Base-by-base conservation (phyloP, 345 rosid genomes). In the Hypericum androsaemum region DNA sequence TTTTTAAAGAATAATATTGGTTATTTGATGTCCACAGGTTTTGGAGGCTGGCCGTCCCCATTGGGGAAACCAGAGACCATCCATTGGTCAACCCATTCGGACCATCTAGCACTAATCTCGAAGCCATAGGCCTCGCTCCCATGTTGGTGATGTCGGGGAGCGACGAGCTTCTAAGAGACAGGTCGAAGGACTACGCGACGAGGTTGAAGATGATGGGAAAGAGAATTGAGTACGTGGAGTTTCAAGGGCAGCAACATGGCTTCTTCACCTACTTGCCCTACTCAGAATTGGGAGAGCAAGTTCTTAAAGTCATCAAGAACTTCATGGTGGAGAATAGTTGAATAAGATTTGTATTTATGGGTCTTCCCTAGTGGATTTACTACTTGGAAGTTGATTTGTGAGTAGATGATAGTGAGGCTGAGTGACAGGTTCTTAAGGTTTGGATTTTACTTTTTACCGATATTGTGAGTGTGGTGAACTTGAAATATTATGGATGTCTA, bases 31-130 rank as follows among this genome's bases (percentile, higher is more conserved):
- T 1, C 32, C 32, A 22, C 32, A 77, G 83, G 79, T 79, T 67
- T 43, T 82, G 85, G 89, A 75, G 89, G 48, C 40, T 79, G 5
- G 79, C 81, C 0, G 54, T 77, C 41, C 83, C 83, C 7, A 5
- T 40, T 0, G 81, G 89, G 47, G 89, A 75, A 1, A 73, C 84
- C 10, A 72, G 63, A 1, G 85, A 77, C 61, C 76, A 77, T 54
- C 85, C 83, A 0, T 37, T 77, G 6, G 69, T 79, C 64, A 82
- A 82, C 64, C 89, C 89, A 46, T 79, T 74, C 32, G 83, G 81
- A 11, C 77, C 79, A 9, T 5, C 28, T 0, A 79, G 85, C 64
- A 32, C 7, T 7, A 64, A 50, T 54, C 76, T 77, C 2, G 70
- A 71, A 53, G 32, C 41, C 0, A 38, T 65, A 39, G 42, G 51